Percentiles rank a stretch among this genome's conserved stretches.
Conservation (phyloP, 2,329 filamentous ascomycete genomes). For the Didymellaceae sp. region DNA sequence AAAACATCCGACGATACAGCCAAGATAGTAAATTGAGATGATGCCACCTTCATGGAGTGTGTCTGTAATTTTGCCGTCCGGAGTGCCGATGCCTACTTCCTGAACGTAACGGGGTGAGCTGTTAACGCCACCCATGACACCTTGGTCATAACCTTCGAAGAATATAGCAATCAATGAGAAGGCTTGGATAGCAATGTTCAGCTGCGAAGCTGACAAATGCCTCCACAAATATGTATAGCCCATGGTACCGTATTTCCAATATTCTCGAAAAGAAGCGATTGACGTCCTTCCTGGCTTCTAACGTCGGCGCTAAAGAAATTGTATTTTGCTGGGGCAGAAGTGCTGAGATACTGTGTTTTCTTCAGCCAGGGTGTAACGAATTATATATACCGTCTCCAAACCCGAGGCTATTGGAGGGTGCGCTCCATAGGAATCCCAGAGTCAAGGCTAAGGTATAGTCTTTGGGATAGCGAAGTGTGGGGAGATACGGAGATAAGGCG, state of each 20-base stretch:
- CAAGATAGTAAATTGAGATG: slow-evolving; percentile 16
- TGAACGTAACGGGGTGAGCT: slow-evolving; percentile 13
- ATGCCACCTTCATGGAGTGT: slow-evolving; percentile 6
- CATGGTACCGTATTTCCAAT: too few species aligned
- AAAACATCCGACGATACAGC: slow-evolving; percentile 11
- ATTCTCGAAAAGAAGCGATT: too few species aligned
- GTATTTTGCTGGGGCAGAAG: too few species aligned
- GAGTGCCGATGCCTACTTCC: slow-evolving; percentile 22
- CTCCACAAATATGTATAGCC: not conserved
- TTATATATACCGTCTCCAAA: not conserved
- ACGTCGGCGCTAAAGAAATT: not conserved
- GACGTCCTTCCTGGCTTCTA: too few species aligned
- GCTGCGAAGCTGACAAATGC: slow-evolving; percentile 9
- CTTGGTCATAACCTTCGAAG: slow-evolving; percentile 31
- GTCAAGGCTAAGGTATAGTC: not conserved
- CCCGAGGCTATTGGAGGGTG: not conserved
- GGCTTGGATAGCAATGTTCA: slow-evolving; percentile 1
- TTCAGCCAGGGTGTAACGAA: not conserved
- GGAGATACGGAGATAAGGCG: too few species aligned
- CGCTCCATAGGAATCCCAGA: not conserved
- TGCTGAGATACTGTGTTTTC: not conserved
- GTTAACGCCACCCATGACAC: slow-evolving; percentile 29
- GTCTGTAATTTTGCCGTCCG: slow-evolving; percentile 5
- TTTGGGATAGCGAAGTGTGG: too few species aligned
- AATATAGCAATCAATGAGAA: slow-evolving; percentile 12